A percentile compares a stretch with the other conserved stretches of the same genome.
Conservation (phyloP, 1,284 basidiomycete species). For the Ceratobasidium sp. region DNA sequence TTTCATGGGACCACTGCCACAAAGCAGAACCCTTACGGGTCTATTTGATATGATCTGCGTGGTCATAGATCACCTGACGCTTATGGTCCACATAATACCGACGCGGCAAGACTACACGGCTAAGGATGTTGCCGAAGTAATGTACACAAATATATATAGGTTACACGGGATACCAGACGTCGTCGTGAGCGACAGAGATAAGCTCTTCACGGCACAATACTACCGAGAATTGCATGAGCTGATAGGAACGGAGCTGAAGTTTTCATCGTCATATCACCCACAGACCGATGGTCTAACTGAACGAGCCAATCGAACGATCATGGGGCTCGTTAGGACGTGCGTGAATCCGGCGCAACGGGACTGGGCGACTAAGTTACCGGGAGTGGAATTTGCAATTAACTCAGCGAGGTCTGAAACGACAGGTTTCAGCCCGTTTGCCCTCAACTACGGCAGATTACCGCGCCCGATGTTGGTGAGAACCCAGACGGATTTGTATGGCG, state of each 20-base stretch:
- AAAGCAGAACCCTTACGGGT: conserved; percentile 46
- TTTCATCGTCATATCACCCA: not conserved
- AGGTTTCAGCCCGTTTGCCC: not conserved
- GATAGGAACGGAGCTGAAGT: not conserved
- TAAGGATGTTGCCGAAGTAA: not conserved
- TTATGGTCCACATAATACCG: conserved; percentile 44
- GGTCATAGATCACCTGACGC: conserved; percentile 54
- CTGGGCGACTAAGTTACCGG: not conserved
- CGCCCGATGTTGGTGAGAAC: conserved; percentile 1
- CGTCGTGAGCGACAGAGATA: conserved; percentile 5
- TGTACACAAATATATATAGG: not conserved
- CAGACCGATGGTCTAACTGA: not conserved
- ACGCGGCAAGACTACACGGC: conserved; percentile 9
- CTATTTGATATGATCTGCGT: conserved; percentile 53
- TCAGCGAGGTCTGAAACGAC: not conserved
- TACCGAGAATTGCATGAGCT: not conserved
- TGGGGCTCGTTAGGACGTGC: not conserved
- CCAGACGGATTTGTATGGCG: not conserved
- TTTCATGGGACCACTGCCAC: conserved; percentile 56
- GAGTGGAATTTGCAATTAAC: conserved; percentile 19
- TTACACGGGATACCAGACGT: conserved; percentile 4
- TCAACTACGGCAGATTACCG: not conserved
- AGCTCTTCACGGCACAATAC: conserved; percentile 1
- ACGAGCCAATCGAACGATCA: not conserved
- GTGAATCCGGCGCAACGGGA: not conserved